These are phyloP conservation scores for Dovyalis caffra DNA, from an alignment of 345 rosid species.

Conservation along the genomic window DNA sequence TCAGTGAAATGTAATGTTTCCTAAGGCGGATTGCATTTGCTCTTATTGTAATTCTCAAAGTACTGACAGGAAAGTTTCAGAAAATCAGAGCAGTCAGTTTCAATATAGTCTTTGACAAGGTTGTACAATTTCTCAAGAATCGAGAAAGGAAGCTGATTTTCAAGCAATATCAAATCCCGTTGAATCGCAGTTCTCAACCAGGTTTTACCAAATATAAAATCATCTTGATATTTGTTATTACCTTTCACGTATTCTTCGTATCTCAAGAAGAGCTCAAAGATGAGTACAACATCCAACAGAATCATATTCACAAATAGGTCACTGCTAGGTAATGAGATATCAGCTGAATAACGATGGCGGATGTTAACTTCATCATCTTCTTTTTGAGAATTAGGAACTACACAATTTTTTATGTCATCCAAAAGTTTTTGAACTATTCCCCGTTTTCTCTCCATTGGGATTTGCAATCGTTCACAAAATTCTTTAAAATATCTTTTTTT, in stretches of 20 bases:
- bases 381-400: too few species aligned
- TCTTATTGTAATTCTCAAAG: background rate
- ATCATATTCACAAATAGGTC: too few species aligned
- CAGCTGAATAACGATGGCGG: too few species aligned
- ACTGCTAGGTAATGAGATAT: too few species aligned
- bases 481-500: background rate
- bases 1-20: too few species aligned
- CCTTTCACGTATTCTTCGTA: too few species aligned
- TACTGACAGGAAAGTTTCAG: background rate
- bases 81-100: background rate
- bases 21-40: too few species aligned
- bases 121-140: background rate
- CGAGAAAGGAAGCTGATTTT: too few species aligned
- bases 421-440: background rate
- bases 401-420: background rate
- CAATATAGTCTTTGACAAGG: background rate
- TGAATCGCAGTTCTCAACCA: background rate
- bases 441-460: background rate
- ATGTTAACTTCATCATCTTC: too few species aligned
- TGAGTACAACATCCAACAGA: too few species aligned
- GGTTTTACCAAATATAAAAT: background rate
- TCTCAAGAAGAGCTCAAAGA: too few species aligned
- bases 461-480: background rate
- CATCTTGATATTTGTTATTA: background rate
- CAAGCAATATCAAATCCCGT: too few species aligned